Evolutionary conservation across 345 rosid species (phyloP), one percentile per base, ranked within the genome.

Genomic region (Brassica cretica): DNA sequence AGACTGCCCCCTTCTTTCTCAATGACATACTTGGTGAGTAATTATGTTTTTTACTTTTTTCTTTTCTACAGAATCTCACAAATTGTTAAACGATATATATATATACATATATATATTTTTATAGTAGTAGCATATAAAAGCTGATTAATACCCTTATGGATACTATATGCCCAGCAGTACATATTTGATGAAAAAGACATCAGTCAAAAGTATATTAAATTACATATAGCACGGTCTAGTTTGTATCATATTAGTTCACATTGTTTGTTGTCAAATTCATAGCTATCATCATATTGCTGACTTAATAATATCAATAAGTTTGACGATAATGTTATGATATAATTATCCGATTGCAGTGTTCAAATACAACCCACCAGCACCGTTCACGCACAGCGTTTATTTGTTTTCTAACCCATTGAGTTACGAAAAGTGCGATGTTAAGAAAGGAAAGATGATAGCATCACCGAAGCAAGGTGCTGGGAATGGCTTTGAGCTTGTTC

Each of bases 11-110:
- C 3, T 90, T 86, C 73, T 89, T 79, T 55, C 69, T 84, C 64
- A 85, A 91, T 37, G 98, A 90, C 53, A 78, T 86, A 18, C 86
- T 93, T 3, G 97, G 93, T 89, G n/a, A 77, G 82, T 51, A 5
- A 27, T 41, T 37, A 8, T 27, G 4, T 4, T 27, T 27, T 27
- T 27, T 27, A 3, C 30, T 27, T 35, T 11, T 59, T 16, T 7
- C 10, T 11, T 33, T 16, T 72, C 10, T 6, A 56, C 30, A 12
- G 1, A 2, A 64, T 53, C 62, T 18, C 29, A 4, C 29, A 56
- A 56, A 18, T 56, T 56, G 27, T 18, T 56, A 8, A 18, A 56
- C 27, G 18, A 18, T 55, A 55, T 51, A 66, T 67, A 44, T 24
- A 33, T 21, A 21, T 21, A 21, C 2, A 18, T 53, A 53, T 51